Conservation (phyloP, 2,329 filamentous ascomycete genomes). For the Diplodia intermedia region DNA sequence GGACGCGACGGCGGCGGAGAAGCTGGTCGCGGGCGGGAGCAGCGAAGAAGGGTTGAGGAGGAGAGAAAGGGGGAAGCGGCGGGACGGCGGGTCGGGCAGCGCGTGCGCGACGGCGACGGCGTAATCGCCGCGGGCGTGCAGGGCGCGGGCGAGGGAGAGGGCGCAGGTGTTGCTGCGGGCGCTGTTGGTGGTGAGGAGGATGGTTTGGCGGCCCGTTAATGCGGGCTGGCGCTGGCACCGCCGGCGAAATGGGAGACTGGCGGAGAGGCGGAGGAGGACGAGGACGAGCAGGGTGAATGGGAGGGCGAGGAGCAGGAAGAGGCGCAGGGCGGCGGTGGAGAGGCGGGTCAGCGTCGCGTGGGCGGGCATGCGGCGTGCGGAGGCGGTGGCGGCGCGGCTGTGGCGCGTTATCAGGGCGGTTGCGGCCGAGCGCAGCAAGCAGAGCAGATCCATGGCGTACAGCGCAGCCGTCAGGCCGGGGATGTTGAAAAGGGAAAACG, state of each 20-base stretch:
- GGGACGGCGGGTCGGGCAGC: background rate
- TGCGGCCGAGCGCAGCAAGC: background rate
- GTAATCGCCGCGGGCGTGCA: background rate
- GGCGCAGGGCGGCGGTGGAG: background rate
- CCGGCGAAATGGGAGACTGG: conserved; percentile 68
- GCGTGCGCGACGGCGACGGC: background rate
- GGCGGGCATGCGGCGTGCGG: conserved; percentile 1
- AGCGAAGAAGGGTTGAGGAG: background rate
- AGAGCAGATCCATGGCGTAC: background rate
- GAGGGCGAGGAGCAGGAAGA: conserved; percentile 13
- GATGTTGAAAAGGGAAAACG: conserved; percentile 11
- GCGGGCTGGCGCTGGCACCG: conserved; percentile 77
- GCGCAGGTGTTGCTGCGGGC: conserved; percentile 54
- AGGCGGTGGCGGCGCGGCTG: conserved; percentile 2
- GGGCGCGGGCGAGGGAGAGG: conserved; percentile 21
- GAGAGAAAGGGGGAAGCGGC: background rate
- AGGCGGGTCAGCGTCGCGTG: background rate
- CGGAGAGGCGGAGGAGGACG: conserved; percentile 72
- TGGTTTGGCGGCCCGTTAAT: conserved; percentile 70
- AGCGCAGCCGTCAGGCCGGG: conserved; percentile 2
- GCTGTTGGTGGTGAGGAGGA: conserved; percentile 74
- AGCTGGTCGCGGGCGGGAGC: background rate
- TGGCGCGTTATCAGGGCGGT: conserved; percentile 6
- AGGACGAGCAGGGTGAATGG: conserved; percentile 33
- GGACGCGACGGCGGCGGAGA: conserved; percentile 7